Base-by-base conservation (phyloP, 2,329 filamentous ascomycete species). In the Ascochyta fabae region DNA sequence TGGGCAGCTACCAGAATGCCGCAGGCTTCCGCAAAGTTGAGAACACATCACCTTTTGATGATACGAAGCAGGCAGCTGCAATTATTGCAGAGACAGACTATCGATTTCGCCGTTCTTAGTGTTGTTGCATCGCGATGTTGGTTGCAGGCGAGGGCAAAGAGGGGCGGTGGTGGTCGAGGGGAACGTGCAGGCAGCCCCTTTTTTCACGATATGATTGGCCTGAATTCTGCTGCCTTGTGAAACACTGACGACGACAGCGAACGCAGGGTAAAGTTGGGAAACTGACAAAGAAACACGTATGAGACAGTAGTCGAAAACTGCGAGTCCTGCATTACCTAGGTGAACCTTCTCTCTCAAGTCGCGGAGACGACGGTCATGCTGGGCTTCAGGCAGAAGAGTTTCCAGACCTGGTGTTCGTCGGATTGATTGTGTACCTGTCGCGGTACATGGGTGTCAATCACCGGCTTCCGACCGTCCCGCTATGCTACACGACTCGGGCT, bases 161-260 rank as follows among this genome's bases (percentile, higher is more conserved):
- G 46, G 6, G 47, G 36, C 22, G 16, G 46, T 42, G 42, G 42
- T 39, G 41, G 36, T 56, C 38, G 42, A 48, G 42, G 42, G 26
- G 48, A 48, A 53, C 55, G 40, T 53, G 53, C 59, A 72, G 65
- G 68, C 68, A 69, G 49, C 61, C 33, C 44, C 43, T 35, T 65
- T 69, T 64, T 34, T 46, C 19, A 49, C 16, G 36, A 53, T 49
- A 22, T 61, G 57, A 71, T 70, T 64, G 64, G 69, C 54, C 59
- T 19, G 59, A 62, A 71, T 64, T 61, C 58, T 60, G 67, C 47
- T 71, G 69, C 68, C 68, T 72, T 65, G 62, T 65, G 64, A 64
- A 64, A 63, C 55, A 59, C 50, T 51, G 52, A 60, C 50, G 53
- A 61, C 48, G 51, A 54, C 52, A 45, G 36, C 46, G 50, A 59